phyloP scores from a whole-genome alignment of 2,329 filamentous ascomycete genomes.

The Truncatella angustata region DNA sequence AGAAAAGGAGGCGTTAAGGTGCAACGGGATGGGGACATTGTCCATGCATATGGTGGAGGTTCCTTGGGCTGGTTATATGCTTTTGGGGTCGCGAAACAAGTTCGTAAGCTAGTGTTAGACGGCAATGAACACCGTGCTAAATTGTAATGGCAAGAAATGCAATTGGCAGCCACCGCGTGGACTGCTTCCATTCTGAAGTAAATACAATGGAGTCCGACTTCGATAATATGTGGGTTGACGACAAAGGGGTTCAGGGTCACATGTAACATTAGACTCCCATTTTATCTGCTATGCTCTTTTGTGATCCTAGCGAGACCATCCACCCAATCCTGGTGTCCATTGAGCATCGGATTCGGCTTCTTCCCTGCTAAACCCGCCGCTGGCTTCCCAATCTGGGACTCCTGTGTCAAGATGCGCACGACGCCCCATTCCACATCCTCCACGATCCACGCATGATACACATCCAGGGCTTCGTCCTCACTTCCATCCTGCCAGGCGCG shows the following conservation, averaged over 20 bases:
- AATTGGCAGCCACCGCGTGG: too few relatives aligned
- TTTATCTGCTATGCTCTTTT: not conserved
- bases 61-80: not conserved
- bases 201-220: too few relatives aligned
- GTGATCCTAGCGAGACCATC: conserved; percentile 17
- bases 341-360: conserved; percentile 25
- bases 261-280: too few relatives aligned
- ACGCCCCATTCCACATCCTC: conserved; percentile 25
- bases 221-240: too few relatives aligned
- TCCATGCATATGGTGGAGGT: not conserved
- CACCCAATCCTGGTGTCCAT: conserved; percentile 29
- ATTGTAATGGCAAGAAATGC: too few relatives aligned
- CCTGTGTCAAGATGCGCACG: conserved; percentile 27
- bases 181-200: too few relatives aligned
- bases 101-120: not conserved
- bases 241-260: too few relatives aligned
- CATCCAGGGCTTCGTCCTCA: conserved; percentile 15
- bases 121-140: not conserved
- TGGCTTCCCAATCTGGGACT: conserved; percentile 26
- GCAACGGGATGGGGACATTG: not conserved
- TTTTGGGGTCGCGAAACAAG: not conserved
- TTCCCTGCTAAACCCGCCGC: conserved; percentile 16
- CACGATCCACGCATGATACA: conserved; percentile 29
- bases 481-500: conserved; percentile 15
- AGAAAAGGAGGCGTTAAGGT: not conserved